Percentiles rank a stretch among this genome's conserved stretches.
phyloP scores from a whole-genome alignment of 352 stramenopile genomes.

The Halophytophthora batemanensis region DNA sequence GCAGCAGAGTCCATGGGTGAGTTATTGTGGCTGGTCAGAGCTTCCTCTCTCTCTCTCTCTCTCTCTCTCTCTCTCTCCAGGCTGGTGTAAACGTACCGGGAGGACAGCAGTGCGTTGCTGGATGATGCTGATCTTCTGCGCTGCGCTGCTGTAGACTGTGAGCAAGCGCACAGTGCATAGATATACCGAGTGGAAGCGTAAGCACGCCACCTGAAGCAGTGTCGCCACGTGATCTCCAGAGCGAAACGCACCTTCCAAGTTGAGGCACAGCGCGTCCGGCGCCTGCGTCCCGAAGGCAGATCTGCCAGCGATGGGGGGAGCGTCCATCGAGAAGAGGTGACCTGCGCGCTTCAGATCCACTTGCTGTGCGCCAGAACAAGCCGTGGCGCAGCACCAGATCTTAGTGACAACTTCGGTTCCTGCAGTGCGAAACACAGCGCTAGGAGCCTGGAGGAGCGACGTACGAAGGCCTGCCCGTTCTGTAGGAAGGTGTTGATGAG shows the following conservation, averaged over 20 bases:
- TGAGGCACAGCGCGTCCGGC: slow-evolving; percentile 54
- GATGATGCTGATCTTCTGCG: slow-evolving; percentile 66
- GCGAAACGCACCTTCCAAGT: slow-evolving; percentile 57
- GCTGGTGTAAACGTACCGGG: slow-evolving; percentile 18
- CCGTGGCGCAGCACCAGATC: neutral
- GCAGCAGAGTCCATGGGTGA: neutral
- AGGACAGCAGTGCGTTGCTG: slow-evolving; percentile 67
- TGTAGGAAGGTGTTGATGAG: slow-evolving; percentile 72
- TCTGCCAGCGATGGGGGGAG: slow-evolving; percentile 58
- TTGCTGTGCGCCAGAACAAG: slow-evolving; percentile 15
- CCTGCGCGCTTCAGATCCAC: slow-evolving; percentile 43
- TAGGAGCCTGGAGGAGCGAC: slow-evolving; percentile 1
- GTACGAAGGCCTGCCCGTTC: slow-evolving; percentile 42
- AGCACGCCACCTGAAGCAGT: neutral
- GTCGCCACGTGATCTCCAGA: neutral
- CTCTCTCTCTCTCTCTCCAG: neutral
- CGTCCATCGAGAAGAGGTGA: slow-evolving; percentile 56
- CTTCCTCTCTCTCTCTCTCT: neutral
- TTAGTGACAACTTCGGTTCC: slow-evolving; percentile 7
- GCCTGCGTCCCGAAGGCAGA: slow-evolving; percentile 49
- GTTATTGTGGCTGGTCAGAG: too few species aligned
- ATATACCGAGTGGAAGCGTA: slow-evolving; percentile 1
- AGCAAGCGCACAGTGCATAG: slow-evolving; percentile 2
- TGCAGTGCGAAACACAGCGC: neutral
- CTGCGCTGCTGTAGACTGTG: slow-evolving; percentile 65